These are phyloP conservation scores for Ophiostoma sp. DNA, from an alignment of 2,329 filamentous ascomycete species.

Conservation along the genomic window DNA sequence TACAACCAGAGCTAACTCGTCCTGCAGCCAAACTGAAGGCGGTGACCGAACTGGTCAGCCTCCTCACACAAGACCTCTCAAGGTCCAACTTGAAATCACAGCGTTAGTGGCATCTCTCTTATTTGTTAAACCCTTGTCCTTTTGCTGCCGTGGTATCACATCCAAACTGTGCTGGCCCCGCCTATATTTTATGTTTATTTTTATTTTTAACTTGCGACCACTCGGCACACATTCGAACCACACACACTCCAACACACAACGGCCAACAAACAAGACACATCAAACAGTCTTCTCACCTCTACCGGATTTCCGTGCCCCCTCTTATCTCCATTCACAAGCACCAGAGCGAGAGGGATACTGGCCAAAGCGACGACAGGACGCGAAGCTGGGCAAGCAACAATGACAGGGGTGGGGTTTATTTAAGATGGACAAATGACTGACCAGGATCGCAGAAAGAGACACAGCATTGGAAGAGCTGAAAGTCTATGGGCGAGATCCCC, in stretches of 20 bases:
- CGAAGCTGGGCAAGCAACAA: neutral
- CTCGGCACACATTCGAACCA: neutral
- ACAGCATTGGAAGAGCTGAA: conserved; percentile 65
- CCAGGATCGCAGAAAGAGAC: conserved; percentile 51
- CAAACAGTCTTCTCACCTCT: conserved; percentile 7
- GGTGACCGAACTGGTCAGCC: conserved; percentile 59
- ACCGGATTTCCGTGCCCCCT: conserved; percentile 3
- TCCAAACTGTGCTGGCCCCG: conserved; percentile 19
- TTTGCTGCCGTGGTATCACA: neutral
- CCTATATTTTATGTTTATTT: too few species aligned
- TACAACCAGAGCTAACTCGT: conserved; percentile 1
- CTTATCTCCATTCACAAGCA: neutral
- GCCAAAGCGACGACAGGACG: neutral
- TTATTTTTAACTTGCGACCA: conserved; percentile 9
- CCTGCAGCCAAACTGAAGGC: conserved; percentile 60
- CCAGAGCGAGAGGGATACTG: neutral
- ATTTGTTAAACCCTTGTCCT: neutral
- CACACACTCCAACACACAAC: neutral
- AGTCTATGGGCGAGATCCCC: conserved; percentile 66
- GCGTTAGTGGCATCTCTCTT: conserved; percentile 43
- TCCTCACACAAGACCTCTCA: conserved; percentile 57
- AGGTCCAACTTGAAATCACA: conserved; percentile 53
- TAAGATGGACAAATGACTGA: neutral
- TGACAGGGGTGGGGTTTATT: neutral
- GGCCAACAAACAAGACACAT: conserved; percentile 8